Evolutionary conservation across 768 basidiomycete genomes (phyloP).

Genomic region (Tephrocybe sp.): DNA sequence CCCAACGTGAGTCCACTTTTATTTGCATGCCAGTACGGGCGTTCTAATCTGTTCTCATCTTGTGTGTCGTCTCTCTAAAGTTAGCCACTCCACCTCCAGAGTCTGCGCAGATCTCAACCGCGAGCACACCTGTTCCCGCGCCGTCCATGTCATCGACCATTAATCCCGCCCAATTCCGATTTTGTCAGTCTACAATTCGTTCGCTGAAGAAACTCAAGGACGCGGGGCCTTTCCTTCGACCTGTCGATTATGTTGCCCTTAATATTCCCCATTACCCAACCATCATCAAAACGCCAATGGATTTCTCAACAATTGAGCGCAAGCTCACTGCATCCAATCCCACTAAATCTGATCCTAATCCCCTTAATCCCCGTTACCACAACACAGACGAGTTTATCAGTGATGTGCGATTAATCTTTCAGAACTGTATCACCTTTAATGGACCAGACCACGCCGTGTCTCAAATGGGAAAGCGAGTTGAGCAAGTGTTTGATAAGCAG

Average conservation of each 20-base stretch:
- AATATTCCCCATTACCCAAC: slow-evolving; percentile 86
- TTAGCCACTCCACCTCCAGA: slow-evolving; percentile 75
- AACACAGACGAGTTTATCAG: slow-evolving; percentile 77
- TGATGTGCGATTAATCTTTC: slow-evolving; percentile 87
- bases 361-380: slow-evolving; percentile 72
- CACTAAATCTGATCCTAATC: slow-evolving; percentile 69
- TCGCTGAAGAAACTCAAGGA: slow-evolving; percentile 87
- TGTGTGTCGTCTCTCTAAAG: slow-evolving; percentile 46
- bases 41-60: slow-evolving; percentile 46
- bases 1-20: slow-evolving; percentile 60
- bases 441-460: slow-evolving; percentile 85
- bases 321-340: slow-evolving; percentile 84
- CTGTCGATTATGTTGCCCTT: slow-evolving; percentile 86
- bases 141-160: slow-evolving; percentile 43
- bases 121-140: slow-evolving; percentile 37
- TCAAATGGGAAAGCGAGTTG: slow-evolving; percentile 77
- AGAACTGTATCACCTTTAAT: slow-evolving; percentile 90
- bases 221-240: slow-evolving; percentile 74
- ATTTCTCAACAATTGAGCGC: slow-evolving; percentile 87
- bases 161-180: slow-evolving; percentile 73
- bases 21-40: slow-evolving; percentile 51
- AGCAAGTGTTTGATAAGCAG: slow-evolving; percentile 86
- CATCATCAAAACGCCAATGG: slow-evolving; percentile 92
- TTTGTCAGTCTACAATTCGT: slow-evolving; percentile 75
- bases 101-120: slow-evolving; percentile 41